Evolutionary conservation across 306 rosid species (phyloP).

Genomic region (Cicer yamashitae): DNA sequence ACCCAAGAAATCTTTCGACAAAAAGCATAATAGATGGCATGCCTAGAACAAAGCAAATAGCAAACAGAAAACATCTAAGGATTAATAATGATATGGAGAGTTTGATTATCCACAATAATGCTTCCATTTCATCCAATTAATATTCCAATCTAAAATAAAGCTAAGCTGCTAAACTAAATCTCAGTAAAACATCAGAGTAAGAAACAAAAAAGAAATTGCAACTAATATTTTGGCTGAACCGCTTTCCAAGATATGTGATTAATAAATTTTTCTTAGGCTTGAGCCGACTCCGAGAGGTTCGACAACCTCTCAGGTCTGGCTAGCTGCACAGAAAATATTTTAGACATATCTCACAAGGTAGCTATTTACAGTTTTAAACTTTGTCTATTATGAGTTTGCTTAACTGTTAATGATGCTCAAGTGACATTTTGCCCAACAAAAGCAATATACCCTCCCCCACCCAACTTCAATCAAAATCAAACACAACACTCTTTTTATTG

Average conservation of each 20-base stretch:
- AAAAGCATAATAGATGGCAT: constrained; percentile 88
- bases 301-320: constrained; percentile 21
- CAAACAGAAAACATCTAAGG: constrained; percentile 11
- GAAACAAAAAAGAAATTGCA: constrained; percentile 33
- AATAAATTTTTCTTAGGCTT: constrained; percentile 24
- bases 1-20: constrained; percentile 93
- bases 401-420: constrained; percentile 17
- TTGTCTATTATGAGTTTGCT: constrained; percentile 1
- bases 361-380: not conserved
- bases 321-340: constrained; percentile 13
- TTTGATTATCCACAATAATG: constrained; percentile 24
- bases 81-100: constrained; percentile 23
- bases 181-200: constrained; percentile 16
- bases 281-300: constrained; percentile 2
- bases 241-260: constrained; percentile 24
- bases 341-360: not conserved
- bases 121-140: constrained; percentile 33
- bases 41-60: constrained; percentile 61
- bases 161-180: constrained; percentile 22
- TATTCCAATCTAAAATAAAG: not conserved
- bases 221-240: not conserved
- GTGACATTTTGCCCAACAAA: not conserved
- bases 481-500: not conserved
- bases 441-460: not conserved
- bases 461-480: constrained; percentile 15